Percentiles rank a stretch among this genome's conserved stretches.
Evolutionary conservation across 768 basidiomycete species (phyloP).

Genomic region (Mycena galopus): DNA sequence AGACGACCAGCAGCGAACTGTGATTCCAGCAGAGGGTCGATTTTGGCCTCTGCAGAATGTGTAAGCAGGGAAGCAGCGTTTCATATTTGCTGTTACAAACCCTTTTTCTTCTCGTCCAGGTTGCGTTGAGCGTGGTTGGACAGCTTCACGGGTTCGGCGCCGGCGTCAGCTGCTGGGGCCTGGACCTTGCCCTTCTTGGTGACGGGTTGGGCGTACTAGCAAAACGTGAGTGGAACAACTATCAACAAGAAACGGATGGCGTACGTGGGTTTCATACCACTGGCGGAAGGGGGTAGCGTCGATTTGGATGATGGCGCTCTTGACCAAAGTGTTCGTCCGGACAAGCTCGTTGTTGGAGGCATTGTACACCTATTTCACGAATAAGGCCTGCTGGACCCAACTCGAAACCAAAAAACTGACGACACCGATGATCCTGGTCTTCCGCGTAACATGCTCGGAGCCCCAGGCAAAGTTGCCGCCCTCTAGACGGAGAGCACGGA

Average conservation of each 20-base stretch:
- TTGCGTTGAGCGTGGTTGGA: slow-evolving; percentile 93
- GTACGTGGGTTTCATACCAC: slow-evolving; percentile 98
- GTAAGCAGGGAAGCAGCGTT: slow-evolving; percentile 1
- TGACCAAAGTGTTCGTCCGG: slow-evolving; percentile 99
- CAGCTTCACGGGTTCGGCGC: slow-evolving; percentile 79
- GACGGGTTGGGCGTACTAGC: slow-evolving; percentile 93
- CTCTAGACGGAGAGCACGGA: slow-evolving; percentile 96
- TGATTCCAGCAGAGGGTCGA: slow-evolving; percentile 89
- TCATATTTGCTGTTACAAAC: slow-evolving; percentile 50
- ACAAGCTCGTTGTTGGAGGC: slow-evolving; percentile 99
- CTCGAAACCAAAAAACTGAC: slow-evolving; percentile 66
- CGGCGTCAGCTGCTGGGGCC: slow-evolving; percentile 58
- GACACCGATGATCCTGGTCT: slow-evolving; percentile 96
- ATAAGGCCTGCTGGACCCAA: slow-evolving; percentile 4
- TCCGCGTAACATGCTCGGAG: slow-evolving; percentile 92
- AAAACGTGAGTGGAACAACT: slow-evolving; percentile 23
- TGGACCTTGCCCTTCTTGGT: slow-evolving; percentile 88
- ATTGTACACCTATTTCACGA: slow-evolving; percentile 86
- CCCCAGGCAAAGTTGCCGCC: slow-evolving; percentile 99
- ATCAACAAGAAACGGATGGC: slow-evolving; percentile 50
- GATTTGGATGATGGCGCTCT: slow-evolving; percentile 95
- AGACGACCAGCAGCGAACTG: slow-evolving; percentile 97
- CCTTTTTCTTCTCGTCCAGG: slow-evolving; percentile 92
- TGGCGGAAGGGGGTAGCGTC: slow-evolving; percentile 99
- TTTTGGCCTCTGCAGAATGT: slow-evolving; percentile 77